Base-by-base conservation (phyloP, 2,329 filamentous ascomycete genomes). In the Phialemonium atrogriseum region DNA sequence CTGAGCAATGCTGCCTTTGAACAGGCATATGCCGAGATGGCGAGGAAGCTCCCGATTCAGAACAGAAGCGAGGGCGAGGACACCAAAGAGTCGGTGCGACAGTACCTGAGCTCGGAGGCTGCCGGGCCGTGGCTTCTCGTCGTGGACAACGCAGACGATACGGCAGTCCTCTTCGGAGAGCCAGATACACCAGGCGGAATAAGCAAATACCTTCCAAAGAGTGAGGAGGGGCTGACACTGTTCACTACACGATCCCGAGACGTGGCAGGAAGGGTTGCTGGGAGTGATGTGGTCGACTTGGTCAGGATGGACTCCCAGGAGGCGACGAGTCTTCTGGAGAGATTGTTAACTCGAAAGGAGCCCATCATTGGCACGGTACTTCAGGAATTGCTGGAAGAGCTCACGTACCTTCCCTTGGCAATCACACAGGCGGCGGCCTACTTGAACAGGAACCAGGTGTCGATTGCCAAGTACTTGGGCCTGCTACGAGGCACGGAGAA, bases 51-150 rank as follows among this genome's bases (percentile, higher is more conserved):
- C 10, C 26, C 35, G 1, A 40, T 57, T 6, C 23, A 59, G 10
- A 57, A 68, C 3, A 66, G 66, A 27, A 42, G 42, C 6, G 56
- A 70, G 31, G 73, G 74, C 37, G 56, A 59, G 27, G 77, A 83
- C 38, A 45, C 76, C 22, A 68, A 70, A 32, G 72, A 78, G 42
- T 66, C 74, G 54, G 75, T 83, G 43, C 62, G 71, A 10, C 27
- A 31, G 4, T 40, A 53, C 13, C 42, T 60, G 1, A 46, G 37
- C 24, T 51, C 45, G 1, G 39, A 46, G n/a, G 34, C 29, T 4
- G 33, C 44, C 1, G 51, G 55, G 6, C 45, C 37, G 20, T 66
- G 57, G 60, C 42, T 66, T 22, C 39, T 66, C 1, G 43, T 66
- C 3, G 38, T 65, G 5, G 56, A 63, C 29, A 67, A 66, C 34